Conservation (phyloP, 805 yeast species). For the Kuraishia cidri region DNA sequence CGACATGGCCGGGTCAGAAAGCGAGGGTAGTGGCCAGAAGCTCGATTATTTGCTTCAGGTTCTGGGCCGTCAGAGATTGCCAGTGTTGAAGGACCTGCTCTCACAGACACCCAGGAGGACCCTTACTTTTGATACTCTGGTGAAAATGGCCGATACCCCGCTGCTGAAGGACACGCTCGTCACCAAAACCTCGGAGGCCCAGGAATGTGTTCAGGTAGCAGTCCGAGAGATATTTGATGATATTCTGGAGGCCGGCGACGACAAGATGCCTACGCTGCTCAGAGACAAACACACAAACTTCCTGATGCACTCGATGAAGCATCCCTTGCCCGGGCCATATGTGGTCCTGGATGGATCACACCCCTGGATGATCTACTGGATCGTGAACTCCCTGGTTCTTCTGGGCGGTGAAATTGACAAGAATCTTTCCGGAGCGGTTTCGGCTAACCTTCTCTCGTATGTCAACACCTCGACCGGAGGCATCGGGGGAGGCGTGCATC, state of each 20-base stretch:
- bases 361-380: constrained; percentile 89
- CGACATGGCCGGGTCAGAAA: too few species aligned
- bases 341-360: constrained; percentile 76
- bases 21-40: too few species aligned
- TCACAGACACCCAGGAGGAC: too few species aligned
- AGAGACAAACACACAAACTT: constrained; percentile 32
- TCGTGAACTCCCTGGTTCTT: constrained; percentile 41
- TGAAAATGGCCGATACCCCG: neutral
- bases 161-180: constrained; percentile 9
- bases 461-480: constrained; percentile 46
- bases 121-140: too few species aligned
- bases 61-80: too few species aligned
- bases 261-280: constrained; percentile 17
- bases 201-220: constrained; percentile 25
- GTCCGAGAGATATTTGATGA: constrained; percentile 21
- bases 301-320: constrained; percentile 26
- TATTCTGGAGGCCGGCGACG: constrained; percentile 17
- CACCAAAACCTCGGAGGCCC: constrained; percentile 27
- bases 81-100: too few species aligned
- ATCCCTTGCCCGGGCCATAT: constrained; percentile 41
- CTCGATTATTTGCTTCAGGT: too few species aligned
- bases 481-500: constrained; percentile 80
- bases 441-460: constrained; percentile 19
- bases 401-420: constrained; percentile 23
- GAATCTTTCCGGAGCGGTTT: constrained; percentile 12